Conservation (phyloP, 192 early-diverging fungal genomes). For the Mycoemilia scoparia region DNA sequence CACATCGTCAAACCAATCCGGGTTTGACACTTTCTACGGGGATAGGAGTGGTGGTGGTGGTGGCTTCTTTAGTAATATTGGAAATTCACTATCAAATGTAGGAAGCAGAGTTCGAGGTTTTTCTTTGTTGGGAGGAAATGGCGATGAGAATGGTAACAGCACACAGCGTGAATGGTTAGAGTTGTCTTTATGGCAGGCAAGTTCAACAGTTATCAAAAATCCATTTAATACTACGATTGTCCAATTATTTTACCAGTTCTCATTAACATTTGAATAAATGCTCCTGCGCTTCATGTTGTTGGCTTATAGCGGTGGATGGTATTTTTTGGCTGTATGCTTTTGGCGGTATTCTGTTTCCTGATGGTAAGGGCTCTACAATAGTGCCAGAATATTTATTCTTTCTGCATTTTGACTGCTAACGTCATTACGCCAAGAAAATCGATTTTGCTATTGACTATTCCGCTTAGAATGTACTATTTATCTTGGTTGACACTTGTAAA, state of each 20-base stretch:
- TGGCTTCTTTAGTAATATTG: constrained; percentile 19
- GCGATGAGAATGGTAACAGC: constrained; percentile 2
- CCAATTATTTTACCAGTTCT: no score
- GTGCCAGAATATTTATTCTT: no score
- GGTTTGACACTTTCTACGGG: constrained; percentile 5
- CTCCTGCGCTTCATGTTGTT: background rate
- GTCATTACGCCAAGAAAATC: no score
- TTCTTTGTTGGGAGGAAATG: constrained; percentile 4
- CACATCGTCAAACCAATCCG: no score
- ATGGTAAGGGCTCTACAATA: no score
- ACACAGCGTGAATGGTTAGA: constrained; percentile 29
- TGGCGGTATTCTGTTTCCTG: constrained; percentile 30
- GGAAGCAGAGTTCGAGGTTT: constrained; percentile 14
- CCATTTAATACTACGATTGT: background rate
- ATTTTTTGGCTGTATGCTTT: constrained; percentile 23
- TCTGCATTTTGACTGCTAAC: no score
- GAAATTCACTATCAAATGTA: constrained; percentile 16
- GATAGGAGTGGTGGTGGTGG: constrained; percentile 5
- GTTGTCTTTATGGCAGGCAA: constrained; percentile 21
- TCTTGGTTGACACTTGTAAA: no score
- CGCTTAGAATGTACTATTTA: no score
- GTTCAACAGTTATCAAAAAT: background rate
- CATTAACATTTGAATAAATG: background rate
- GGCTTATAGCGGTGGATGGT: constrained; percentile 16
- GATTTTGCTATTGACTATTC: no score